A percentile compares a stretch with the other conserved stretches of the same genome.
These are phyloP conservation scores for Corylus avellana DNA, from an alignment of 306 rosid species.

Conservation along the genomic window DNA sequence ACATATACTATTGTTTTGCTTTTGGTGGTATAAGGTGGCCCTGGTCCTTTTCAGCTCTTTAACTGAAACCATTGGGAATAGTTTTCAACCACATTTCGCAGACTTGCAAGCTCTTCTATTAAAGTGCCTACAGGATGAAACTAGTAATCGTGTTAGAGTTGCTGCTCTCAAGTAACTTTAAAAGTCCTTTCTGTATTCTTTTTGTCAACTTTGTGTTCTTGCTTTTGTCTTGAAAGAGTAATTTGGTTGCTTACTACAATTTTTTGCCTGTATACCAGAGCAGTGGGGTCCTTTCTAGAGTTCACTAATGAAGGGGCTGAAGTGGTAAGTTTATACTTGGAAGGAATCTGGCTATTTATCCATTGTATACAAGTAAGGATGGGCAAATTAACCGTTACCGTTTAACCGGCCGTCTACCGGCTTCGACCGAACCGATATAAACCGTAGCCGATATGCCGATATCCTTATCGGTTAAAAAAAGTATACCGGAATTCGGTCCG, in stretches of 20 bases:
- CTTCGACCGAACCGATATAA: too few species aligned
- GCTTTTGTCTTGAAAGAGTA: background rate
- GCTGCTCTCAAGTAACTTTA: constrained; percentile 87
- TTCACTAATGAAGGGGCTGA: constrained; percentile 88
- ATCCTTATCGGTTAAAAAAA: too few species aligned
- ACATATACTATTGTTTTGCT: constrained; percentile 24
- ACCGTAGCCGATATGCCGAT: too few species aligned
- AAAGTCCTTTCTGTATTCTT: constrained; percentile 1
- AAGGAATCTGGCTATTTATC: background rate
- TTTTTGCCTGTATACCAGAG: constrained; percentile 58
- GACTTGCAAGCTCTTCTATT: constrained; percentile 91
- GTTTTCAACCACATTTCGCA: constrained; percentile 81
- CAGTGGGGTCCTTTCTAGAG: constrained; percentile 94
- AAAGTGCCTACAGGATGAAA: constrained; percentile 95
- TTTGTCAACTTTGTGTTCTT: background rate
- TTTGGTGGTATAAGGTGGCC: constrained; percentile 73
- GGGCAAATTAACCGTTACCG: too few species aligned
- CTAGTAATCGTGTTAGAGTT: constrained; percentile 90
- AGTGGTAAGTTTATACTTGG: constrained; percentile 66
- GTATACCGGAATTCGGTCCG: too few species aligned
- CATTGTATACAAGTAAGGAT: background rate
- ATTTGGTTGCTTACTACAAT: constrained; percentile 20
- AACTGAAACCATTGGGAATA: constrained; percentile 90
- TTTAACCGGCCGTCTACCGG: too few species aligned
- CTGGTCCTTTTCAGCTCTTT: constrained; percentile 95